These are phyloP conservation scores for Plasmodium berghei DNA, from an alignment of 169 alveolate species.

Conservation along the genomic window DNA sequence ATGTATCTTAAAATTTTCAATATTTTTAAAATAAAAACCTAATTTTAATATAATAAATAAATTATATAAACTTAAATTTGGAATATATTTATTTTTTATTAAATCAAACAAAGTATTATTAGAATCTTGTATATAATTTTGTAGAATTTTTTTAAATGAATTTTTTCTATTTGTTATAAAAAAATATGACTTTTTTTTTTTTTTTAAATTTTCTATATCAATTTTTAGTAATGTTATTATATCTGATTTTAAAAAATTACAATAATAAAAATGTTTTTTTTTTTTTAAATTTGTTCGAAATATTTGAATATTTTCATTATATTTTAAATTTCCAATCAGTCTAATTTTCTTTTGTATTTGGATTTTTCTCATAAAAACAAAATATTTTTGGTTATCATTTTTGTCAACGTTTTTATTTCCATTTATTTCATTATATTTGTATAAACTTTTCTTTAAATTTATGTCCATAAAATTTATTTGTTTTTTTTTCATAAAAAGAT, in stretches of 20 bases:
- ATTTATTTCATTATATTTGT: slow-evolving; percentile 16
- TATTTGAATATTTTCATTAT: slow-evolving; percentile 17
- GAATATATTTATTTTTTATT: slow-evolving; percentile 7
- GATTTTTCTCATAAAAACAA: slow-evolving; percentile 9
- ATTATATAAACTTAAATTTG: slow-evolving; percentile 18
- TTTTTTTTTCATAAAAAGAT: slow-evolving; percentile 37
- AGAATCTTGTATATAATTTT: not conserved
- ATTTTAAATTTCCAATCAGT: not conserved
- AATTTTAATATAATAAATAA: slow-evolving; percentile 44
- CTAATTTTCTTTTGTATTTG: slow-evolving; percentile 11
- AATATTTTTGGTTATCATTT: not conserved
- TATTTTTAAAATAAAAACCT: slow-evolving; percentile 31
- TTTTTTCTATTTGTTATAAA: slow-evolving; percentile 31
- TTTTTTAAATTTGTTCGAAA: slow-evolving; percentile 1
- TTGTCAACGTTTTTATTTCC: not conserved
- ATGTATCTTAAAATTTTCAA: slow-evolving; percentile 14
- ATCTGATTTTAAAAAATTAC: slow-evolving; percentile 28
- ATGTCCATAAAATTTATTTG: slow-evolving; percentile 5
- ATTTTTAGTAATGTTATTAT: slow-evolving; percentile 27
- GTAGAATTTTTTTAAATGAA: slow-evolving; percentile 26
- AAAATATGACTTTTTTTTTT: slow-evolving; percentile 17
- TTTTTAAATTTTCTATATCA: slow-evolving; percentile 57
- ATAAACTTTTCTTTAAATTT: slow-evolving; percentile 27
- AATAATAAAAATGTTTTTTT: slow-evolving; percentile 8
- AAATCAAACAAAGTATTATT: not conserved